Base-by-base conservation (phyloP, 306 rosid species). In the Trifolium dubium region DNA sequence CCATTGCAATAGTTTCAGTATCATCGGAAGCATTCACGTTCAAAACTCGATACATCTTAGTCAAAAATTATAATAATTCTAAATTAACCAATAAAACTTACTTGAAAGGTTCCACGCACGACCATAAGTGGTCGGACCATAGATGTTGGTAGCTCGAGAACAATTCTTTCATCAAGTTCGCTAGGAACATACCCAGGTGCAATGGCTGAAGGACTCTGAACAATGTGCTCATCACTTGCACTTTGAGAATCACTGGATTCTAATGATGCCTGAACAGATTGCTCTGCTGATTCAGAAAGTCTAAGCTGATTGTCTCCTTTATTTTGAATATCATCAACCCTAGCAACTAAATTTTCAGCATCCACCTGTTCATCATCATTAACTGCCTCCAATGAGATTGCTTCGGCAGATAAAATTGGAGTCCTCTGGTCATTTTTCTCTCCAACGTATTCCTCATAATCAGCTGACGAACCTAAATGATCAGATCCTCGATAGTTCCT, bases 101-200 rank as follows among this genome's bases (percentile, higher is more conserved):
- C 98, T 86, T 92, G 98, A 74, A 92, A 92, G 51, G 83, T 90
- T 83, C 98, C 98, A 12, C 76, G 78, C 71, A 90, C 71, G 75
- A 92, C 92, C 85, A 83, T 92, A 66, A 92, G 90, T 75, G 98
- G 98, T 51, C 90, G 89, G 77, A 92, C 98, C 95, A 92, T 88
- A 23, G 90, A 88, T 76, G 96, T 81, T 49, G 96, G 84, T 77
- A 92, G 85, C 88, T 92, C 98, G 10, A 88, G 87, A 83, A 92
- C 81, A 78, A 92, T 92, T 80, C 98, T 90, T 87, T 92, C 98
- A 87, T 90, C 95, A 72, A 80, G 81, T 64, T 90, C 98, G 65
- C 95, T 89, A 30, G 98, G 96, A 80, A 92, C 91, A 79, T 85
- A 92, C 15, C 98, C 96, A 79, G 92, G 83, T 4, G 88, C 90